phyloP scores from a whole-genome alignment of 345 rosid species.

The Hypericum perforatum region DNA sequence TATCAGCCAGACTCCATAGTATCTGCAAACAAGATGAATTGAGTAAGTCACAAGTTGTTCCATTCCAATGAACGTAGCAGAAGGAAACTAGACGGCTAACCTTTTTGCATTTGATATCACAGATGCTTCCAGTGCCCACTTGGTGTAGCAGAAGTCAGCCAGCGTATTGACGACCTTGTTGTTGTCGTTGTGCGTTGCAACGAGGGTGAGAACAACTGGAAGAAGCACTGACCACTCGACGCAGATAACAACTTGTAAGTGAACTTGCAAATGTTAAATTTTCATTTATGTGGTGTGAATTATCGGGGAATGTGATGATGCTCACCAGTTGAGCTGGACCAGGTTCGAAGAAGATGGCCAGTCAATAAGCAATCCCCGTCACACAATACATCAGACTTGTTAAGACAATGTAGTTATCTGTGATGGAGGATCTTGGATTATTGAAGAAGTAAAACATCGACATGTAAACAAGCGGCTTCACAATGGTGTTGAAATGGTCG shows the following conservation, averaged over 20 bases:
- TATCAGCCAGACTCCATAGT: constrained; percentile 92
- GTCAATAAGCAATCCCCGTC: constrained; percentile 74
- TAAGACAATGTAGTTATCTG: constrained; percentile 69
- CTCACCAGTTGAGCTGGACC: constrained; percentile 98
- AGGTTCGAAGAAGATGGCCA: constrained; percentile 71
- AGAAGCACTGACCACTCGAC: constrained; percentile 59
- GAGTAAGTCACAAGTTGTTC: neutral
- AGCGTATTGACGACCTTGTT: too few relatives aligned
- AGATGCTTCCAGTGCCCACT: too few relatives aligned
- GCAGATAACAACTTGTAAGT: constrained; percentile 2
- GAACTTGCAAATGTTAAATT: constrained; percentile 6
- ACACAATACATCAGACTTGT: constrained; percentile 86
- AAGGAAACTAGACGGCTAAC: too few relatives aligned
- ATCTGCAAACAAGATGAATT: constrained; percentile 32
- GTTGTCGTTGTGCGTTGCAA: too few relatives aligned
- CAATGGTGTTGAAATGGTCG: constrained; percentile 77
- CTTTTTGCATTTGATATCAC: too few relatives aligned
- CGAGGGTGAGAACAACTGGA: too few relatives aligned
- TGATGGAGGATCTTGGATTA: constrained; percentile 74
- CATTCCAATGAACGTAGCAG: neutral
- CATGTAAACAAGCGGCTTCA: constrained; percentile 82
- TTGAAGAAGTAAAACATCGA: constrained; percentile 99
- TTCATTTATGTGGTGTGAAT: neutral
- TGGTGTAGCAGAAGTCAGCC: too few relatives aligned
- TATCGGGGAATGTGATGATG: constrained; percentile 1